Evolutionary conservation across 768 basidiomycete species (phyloP), one percentile per base, ranked within the genome.

Genomic region (Suillus discolor): DNA sequence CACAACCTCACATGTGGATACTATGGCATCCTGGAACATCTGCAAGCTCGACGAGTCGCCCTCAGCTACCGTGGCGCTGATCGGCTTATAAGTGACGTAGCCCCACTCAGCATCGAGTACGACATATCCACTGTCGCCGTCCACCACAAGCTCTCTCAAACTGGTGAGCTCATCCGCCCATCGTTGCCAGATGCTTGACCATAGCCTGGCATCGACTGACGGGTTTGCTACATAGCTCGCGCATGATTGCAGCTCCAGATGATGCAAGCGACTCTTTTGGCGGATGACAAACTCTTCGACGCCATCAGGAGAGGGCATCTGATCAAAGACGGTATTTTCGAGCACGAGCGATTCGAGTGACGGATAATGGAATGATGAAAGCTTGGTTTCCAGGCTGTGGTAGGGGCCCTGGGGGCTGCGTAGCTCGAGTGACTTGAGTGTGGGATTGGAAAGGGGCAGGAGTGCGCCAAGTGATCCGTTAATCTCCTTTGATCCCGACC

Each of bases 251-350:
- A 76, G 47, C 28, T 77, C 75, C 6, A 76, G 57, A 34, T 64
- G 69, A 5, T 69, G 72, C 6, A 76, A 45, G 34, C 61, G 67
- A 31, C 54, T 62, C 60, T 78, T 77, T 69, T 76, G 76, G 16
- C 76, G 72, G 25, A 76, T 2, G n/a, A 76, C 64, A 36, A 76
- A 78, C 4, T 75, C 75, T 15, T 76, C 75, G 2, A 78, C 64
- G 13, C 73, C 75, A 41, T 72, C 69, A 1, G 34, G 23, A 38
- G 68, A 68, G 15, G 67, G 62, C 1, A 65, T 66, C 20, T 63
- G 69, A 61, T 76, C 76, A 23, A 78, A 74, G 36, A 76, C 55
- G 4, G 74, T 73, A 15, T 73, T 76, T 57, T 77, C 75, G 4
- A 76, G 68, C 2, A 75, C 66, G 25, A 76, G 70, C 0, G 71